Conservation (phyloP, 2,329 filamentous ascomycete species). For the Apiospora rasikravindrae region DNA sequence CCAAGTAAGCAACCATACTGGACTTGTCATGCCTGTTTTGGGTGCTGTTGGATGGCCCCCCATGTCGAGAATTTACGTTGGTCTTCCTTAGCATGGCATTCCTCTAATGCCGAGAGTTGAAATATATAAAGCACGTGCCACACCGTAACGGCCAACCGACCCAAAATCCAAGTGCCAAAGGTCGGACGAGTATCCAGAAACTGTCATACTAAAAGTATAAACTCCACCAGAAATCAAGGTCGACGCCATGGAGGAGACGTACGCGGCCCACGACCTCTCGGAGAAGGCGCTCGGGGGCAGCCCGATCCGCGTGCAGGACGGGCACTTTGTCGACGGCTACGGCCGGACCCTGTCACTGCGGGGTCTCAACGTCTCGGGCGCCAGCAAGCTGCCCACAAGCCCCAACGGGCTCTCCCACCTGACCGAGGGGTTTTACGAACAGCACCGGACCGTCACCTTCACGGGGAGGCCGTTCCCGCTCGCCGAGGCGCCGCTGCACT, state of each 20-base stretch:
- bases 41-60: neutral
- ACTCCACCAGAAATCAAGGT: neutral
- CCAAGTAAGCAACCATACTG: neutral
- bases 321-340: constrained; percentile 42
- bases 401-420: constrained; percentile 46
- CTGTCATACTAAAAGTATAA: neutral
- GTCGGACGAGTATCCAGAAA: constrained; percentile 2
- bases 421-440: constrained; percentile 46
- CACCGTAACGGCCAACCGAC: neutral
- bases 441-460: constrained; percentile 45
- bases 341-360: constrained; percentile 46
- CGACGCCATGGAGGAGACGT: constrained; percentile 1
- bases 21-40: neutral
- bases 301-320: constrained; percentile 35
- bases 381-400: constrained; percentile 45
- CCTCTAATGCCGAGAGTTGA: neutral
- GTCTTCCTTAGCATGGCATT: neutral
- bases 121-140: constrained; percentile 9
- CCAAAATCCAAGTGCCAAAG: neutral
- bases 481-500: constrained; percentile 45
- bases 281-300: constrained; percentile 40
- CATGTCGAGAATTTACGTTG: neutral
- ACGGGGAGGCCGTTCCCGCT: constrained; percentile 45
- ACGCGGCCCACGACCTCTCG: constrained; percentile 41
- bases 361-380: constrained; percentile 49